These are phyloP conservation scores for Sporobolomyces pararoseus DNA, from an alignment of 768 basidiomycete genomes.

Conservation along the genomic window DNA sequence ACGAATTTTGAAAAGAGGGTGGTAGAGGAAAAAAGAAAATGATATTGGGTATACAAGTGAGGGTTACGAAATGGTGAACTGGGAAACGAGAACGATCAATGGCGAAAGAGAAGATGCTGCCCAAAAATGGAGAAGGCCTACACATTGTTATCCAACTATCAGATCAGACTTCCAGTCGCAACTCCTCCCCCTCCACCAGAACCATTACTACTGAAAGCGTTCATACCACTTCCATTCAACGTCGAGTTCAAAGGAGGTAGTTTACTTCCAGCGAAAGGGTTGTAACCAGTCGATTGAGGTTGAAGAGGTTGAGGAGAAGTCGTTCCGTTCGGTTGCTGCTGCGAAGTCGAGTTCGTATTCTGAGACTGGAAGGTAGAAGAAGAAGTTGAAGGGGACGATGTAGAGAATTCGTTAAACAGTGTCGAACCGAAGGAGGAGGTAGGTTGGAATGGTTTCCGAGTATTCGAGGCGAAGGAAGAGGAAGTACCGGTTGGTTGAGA, in stretches of 20 bases:
- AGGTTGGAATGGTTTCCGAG: conserved; percentile 44
- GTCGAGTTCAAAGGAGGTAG: conserved; percentile 33
- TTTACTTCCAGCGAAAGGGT: conserved; percentile 27
- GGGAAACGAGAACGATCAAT: too few species aligned
- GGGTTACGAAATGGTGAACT: too few species aligned
- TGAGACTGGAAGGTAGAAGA: neutral
- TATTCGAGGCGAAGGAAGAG: conserved; percentile 25
- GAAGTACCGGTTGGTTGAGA: conserved; percentile 25
- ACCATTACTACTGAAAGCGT: neutral
- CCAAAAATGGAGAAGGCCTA: too few species aligned
- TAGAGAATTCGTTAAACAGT: conserved; percentile 28
- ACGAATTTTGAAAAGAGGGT: neutral
- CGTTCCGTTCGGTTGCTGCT: neutral
- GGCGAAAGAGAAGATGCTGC: too few species aligned
- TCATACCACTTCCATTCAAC: neutral
- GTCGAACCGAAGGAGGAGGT: conserved; percentile 41
- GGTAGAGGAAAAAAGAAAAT: neutral
- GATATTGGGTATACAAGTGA: neutral
- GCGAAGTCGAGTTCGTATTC: neutral
- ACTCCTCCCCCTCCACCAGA: neutral
- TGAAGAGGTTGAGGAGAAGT: conserved; percentile 3
- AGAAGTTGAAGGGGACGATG: neutral
- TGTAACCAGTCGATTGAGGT: conserved; percentile 30
- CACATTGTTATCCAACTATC: too few species aligned
- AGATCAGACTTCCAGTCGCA: conserved; percentile 11